phyloP scores from a whole-genome alignment of 345 rosid genomes.

The Arabidopsis arenosa region DNA sequence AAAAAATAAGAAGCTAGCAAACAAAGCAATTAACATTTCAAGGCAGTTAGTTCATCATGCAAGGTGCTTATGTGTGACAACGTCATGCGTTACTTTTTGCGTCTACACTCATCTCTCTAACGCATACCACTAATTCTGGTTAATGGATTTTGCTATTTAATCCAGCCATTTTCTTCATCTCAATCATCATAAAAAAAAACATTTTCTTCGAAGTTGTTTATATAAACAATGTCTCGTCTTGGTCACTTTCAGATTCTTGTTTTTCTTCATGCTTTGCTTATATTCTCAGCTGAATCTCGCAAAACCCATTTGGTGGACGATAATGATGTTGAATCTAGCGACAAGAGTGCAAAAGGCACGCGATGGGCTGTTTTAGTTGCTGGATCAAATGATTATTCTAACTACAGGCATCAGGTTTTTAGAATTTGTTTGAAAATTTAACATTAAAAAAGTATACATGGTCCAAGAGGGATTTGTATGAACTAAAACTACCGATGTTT shows the following conservation, averaged over 20 bases:
- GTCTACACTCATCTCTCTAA: slow-evolving; percentile 27
- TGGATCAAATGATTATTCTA: slow-evolving; percentile 55
- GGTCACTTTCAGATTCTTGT: slow-evolving; percentile 35
- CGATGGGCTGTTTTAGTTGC: slow-evolving; percentile 81
- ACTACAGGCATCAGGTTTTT: slow-evolving; percentile 81
- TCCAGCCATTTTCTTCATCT: neutral
- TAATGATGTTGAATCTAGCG: neutral
- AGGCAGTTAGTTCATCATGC: slow-evolving; percentile 35
- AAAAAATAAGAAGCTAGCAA: slow-evolving; percentile 26
- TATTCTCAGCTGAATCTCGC: slow-evolving; percentile 35
- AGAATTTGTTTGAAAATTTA: neutral
- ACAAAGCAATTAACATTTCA: slow-evolving; percentile 35
- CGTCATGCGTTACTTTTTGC: slow-evolving; percentile 42
- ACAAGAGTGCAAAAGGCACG: slow-evolving; percentile 41
- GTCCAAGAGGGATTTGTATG: neutral
- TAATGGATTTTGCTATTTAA: slow-evolving; percentile 4
- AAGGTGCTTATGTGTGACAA: slow-evolving; percentile 34
- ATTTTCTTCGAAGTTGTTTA: too few species aligned
- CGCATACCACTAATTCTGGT: slow-evolving; percentile 14
- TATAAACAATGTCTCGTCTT: slow-evolving; percentile 34
- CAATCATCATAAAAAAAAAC: neutral
- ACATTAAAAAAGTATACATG: neutral
- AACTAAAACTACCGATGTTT: neutral
- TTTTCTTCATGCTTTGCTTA: slow-evolving; percentile 30
- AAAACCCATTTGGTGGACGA: slow-evolving; percentile 1